Evolutionary conservation across 1,139 yeast genomes (phyloP).

Genomic region (Geotrichum siamense): DNA sequence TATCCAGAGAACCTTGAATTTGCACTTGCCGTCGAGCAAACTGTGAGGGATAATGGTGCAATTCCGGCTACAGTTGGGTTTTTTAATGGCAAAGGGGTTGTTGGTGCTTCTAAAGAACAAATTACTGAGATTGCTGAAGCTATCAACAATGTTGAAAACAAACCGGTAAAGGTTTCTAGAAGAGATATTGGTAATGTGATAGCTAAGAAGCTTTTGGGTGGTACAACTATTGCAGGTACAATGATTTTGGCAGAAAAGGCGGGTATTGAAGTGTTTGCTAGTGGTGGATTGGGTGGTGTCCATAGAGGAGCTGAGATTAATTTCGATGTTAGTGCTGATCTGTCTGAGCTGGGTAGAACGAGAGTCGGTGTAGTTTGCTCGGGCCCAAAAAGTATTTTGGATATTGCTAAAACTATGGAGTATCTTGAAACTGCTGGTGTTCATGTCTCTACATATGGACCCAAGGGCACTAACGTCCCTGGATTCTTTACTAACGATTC

Average conservation of each 20-base stretch:
- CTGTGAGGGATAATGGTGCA: conserved; percentile 57
- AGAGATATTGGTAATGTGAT: conserved; percentile 73
- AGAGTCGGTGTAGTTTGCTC: conserved; percentile 86
- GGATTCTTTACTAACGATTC: conserved; percentile 79
- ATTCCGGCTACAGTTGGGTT: conserved; percentile 86
- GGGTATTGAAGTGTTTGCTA: conserved; percentile 79
- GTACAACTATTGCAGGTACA: conserved; percentile 86
- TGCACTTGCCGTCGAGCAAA: conserved; percentile 62
- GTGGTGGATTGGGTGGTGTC: conserved; percentile 93
- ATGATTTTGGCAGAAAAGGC: conserved; percentile 73
- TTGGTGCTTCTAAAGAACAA: conserved; percentile 51
- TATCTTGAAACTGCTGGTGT: conserved; percentile 83
- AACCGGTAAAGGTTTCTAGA: conserved; percentile 60
- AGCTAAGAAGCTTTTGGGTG: conserved; percentile 61
- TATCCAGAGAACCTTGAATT: conserved; percentile 66
- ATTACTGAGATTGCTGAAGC: conserved; percentile 45
- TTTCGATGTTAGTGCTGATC: conserved; percentile 81
- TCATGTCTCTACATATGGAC: conserved; percentile 44
- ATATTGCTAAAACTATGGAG: conserved; percentile 74
- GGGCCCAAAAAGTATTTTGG: conserved; percentile 84
- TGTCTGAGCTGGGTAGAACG: conserved; percentile 75
- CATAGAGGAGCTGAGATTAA: conserved; percentile 70
- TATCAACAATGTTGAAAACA: conserved; percentile 19
- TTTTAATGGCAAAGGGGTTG: conserved; percentile 59
- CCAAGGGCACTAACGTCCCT: conserved; percentile 54